A percentile compares a stretch with the other conserved stretches of the same genome.
phyloP scores from a whole-genome alignment of 371 early-diverging fungal genomes.

The Mucor circinelloides region DNA sequence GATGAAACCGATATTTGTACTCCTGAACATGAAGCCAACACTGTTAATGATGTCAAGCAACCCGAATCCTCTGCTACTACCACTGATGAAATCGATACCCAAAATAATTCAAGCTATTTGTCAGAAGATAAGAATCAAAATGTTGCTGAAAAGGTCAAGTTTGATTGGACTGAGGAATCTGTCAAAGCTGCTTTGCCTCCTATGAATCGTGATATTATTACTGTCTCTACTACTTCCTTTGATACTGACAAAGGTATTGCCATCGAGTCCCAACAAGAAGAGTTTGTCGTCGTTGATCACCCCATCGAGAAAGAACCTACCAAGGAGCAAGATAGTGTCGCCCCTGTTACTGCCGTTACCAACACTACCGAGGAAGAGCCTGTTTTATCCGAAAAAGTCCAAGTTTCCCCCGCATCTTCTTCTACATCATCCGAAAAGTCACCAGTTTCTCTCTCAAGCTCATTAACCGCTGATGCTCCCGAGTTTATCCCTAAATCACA shows the following conservation, averaged over 20 bases:
- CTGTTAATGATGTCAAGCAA: background rate
- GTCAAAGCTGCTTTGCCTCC: slow-evolving; percentile 1
- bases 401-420: background rate
- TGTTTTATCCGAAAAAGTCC: background rate
- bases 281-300: background rate
- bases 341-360: background rate
- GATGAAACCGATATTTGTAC: slow-evolving; percentile 24
- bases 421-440: background rate
- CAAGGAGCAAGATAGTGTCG: background rate
- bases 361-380: background rate
- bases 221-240: background rate
- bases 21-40: slow-evolving; percentile 18
- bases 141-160: background rate
- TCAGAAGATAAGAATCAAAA: background rate
- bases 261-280: background rate
- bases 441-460: background rate
- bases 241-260: background rate
- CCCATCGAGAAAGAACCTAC: background rate
- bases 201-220: slow-evolving; percentile 5
- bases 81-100: background rate
- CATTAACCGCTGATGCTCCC: slow-evolving; percentile 14
- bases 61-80: background rate
- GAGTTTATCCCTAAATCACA: slow-evolving; percentile 19
- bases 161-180: slow-evolving; percentile 4
- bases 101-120: background rate